Base-by-base conservation (phyloP, 176 grass and related monocot genomes). In the Musa acuminata region DNA sequence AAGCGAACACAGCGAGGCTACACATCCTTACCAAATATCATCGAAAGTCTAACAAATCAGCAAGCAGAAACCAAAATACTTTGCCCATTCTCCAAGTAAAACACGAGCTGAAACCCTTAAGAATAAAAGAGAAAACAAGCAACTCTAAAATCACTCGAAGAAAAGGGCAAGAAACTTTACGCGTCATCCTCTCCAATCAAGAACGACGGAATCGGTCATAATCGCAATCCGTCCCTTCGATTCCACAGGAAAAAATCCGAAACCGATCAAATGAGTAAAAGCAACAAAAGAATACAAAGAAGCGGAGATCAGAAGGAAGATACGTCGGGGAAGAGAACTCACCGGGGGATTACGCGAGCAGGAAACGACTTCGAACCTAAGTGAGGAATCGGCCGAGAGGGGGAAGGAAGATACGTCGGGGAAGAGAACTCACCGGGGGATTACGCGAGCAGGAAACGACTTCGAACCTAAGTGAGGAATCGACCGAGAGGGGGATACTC, bases 361-460 rank as follows among this genome's bases (percentile, higher is more conserved):
- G 17, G 27, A 92, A 62, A 74, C 3, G 66, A 69, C 65, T 70
- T 55, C 16, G 64, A 20, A 19, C 43, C 52, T 51, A 29, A 58
- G 77, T 65, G 70, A 43, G 35, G 10, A 64, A 64, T 9, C 64
- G 70, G 3, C 52, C 19, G 17, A 66, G 50, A 3, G 43, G 10
- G 14, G 55, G 57, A 59, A 59, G 57, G 13, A 59, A 59, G 1
- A 59, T 59, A 59, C 13, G 16, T 19, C 13, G 57, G 7, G 2
- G 16, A 17, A 14, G 57, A 60, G 16, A n/a, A 17, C 57, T 60
- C 57, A 60, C 17, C 16, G 16, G 16, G 14, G 57, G 57, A 20
- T 60, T 60, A 17, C 16, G 19, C 57, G 57, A 60, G 57, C n/a
- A 4, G 17, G 27, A 92, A 55, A 74, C 3, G 66, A 69, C 65